Evolutionary conservation across 305 asterid genomes (phyloP), one percentile per base, ranked within the genome.

Genomic region (Ruellia speciosa): DNA sequence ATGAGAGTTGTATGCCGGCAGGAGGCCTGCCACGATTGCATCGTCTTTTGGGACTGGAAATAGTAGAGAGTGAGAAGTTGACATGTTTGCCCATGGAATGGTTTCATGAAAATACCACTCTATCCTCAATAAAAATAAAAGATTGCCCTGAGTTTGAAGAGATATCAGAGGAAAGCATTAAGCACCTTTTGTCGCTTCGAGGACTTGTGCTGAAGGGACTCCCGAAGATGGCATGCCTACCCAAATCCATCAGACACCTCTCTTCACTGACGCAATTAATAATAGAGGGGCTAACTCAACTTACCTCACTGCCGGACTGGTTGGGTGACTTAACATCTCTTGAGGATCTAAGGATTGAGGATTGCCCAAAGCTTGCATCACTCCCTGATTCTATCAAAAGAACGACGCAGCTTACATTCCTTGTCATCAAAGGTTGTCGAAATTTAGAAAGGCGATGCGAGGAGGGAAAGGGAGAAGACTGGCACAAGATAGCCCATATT

Each of bases 401-500:
- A 33, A 48, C 54, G 48, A 11, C 53, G 17, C 5, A 59, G 20
- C 66, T 68, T 17, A 12, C 15, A 24, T 0, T 0, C 0, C 62
- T 66, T 0, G 0, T 0, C 0, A n/a, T 67, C 0, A 0, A 0
- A 0, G 14, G 0, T 1, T 60, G 66, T 52, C 58, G 69, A 15
- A 40, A 66, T 43, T 11, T 61, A 51, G 10, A 60, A 31, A 59
- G 50, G 37, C 56, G 2, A 8, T 72, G 72, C n/a, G 72, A 53
- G 52, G 37, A 33, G 37, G 37, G 37, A 8, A 33, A 3, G 8
- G 37, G 37, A 33, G 37, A 33, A 8, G 69, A 62, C 13, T 71
- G 76, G 72, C 61, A 58, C 56, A 58, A 62, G 24, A 40, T 71
- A 17, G 50, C 76, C 0, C 69, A 58, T 39, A 58, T 66, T n/a